Evolutionary conservation across 1,139 yeast genomes (phyloP), one percentile per base, ranked within the genome.

Genomic region (Blastobotrys illinoisensis): DNA sequence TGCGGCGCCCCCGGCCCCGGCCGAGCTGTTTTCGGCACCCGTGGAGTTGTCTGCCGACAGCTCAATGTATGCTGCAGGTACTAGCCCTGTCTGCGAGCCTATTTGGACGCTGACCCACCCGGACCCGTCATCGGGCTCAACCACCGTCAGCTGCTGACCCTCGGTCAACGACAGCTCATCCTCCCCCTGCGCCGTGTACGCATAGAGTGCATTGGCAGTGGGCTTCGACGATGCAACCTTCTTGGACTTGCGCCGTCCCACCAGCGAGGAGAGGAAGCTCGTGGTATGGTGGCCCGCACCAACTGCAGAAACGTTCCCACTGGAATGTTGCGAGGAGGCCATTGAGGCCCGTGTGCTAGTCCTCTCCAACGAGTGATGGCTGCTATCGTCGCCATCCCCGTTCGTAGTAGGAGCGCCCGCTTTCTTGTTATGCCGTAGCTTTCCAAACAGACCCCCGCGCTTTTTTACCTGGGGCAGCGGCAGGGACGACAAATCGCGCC

Each of bases 61-160:
- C 60, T 84, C 84, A n/a, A 91, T 71, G 65, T 95, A 95, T 0
- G 87, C 72, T 0, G 96, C 83, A 1, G 99, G 99, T 2, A 91
- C 97, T 28, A 93, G 75, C 0, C 99, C 99, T 50, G 73, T 73
- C 9, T 69, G 66, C 52, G 74, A 61, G 61, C 85, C 76, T 52
- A 74, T 62, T 54, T 71, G 59, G 63, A 85, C 80, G 62, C 72
- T 70, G 0, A 96, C 85, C 99, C 99, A 95, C 0, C 99, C 99
- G 6, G 93, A 84, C 0, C 97, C 97, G 62, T 88, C 93, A 68
- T 93, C 98, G 2, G 74, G 74, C 51, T 80, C 83, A 0, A 86
- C 58, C 2, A 93, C 77, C 3, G 71, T 72, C 44, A 91, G 71
- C 3, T 71, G 66, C 49, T 88, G 95, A 5, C 95, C 91, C 0